phyloP scores from a whole-genome alignment of 1,284 basidiomycete species.

The Papiliotrema flavescens region DNA sequence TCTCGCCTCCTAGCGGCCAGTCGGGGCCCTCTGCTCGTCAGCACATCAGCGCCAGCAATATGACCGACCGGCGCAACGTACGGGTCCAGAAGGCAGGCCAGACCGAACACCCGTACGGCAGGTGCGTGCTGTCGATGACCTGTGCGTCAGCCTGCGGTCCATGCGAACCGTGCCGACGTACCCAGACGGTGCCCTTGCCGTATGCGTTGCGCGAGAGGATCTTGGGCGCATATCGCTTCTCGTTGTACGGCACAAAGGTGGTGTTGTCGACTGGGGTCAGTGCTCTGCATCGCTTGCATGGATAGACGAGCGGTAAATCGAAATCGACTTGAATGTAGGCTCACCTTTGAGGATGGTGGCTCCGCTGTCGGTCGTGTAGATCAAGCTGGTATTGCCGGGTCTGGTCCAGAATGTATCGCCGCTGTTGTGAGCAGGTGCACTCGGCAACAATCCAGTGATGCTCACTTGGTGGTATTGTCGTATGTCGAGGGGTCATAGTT shows the following conservation, averaged over 20 bases:
- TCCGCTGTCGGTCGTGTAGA: slow-evolving; percentile 60
- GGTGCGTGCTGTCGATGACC: slow-evolving; percentile 63
- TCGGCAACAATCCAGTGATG: neutral
- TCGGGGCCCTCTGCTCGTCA: slow-evolving; percentile 26
- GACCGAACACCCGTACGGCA: slow-evolving; percentile 52
- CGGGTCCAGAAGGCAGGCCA: slow-evolving; percentile 37
- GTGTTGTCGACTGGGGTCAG: slow-evolving; percentile 32
- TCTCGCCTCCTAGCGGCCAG: slow-evolving; percentile 43
- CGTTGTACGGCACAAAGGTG: slow-evolving; percentile 51
- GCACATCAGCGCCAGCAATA: neutral
- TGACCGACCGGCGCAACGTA: neutral
- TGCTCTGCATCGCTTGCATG: neutral
- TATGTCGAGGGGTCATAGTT: slow-evolving; percentile 20
- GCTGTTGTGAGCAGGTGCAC: slow-evolving; percentile 39
- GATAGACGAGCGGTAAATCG: neutral
- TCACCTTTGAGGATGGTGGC: slow-evolving; percentile 76
- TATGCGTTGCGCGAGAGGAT: slow-evolving; percentile 60
- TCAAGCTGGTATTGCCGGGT: slow-evolving; percentile 40
- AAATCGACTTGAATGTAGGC: slow-evolving; percentile 47
- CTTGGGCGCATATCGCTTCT: slow-evolving; percentile 68
- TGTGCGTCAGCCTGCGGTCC: no score
- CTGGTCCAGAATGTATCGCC: slow-evolving; percentile 57
- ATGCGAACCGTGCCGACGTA: no score
- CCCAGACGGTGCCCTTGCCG: slow-evolving; percentile 62
- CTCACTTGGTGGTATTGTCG: slow-evolving; percentile 46